phyloP scores from a whole-genome alignment of 768 basidiomycete species.

The Hypholoma fasciculare region DNA sequence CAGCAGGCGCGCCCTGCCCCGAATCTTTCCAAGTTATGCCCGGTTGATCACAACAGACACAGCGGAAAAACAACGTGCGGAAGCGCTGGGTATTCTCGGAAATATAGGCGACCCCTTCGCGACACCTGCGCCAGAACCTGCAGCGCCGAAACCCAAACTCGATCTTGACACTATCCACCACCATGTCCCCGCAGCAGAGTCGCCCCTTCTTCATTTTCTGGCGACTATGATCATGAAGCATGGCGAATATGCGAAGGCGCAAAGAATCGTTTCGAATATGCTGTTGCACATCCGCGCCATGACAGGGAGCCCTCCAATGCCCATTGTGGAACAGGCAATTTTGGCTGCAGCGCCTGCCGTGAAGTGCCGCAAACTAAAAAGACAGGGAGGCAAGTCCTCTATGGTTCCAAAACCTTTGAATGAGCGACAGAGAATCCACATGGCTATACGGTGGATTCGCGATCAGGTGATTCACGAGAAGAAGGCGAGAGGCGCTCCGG shows the following conservation, averaged over 20 bases:
- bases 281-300: slow-evolving; percentile 73
- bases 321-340: slow-evolving; percentile 76
- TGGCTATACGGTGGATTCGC: slow-evolving; percentile 73
- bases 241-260: slow-evolving; percentile 65
- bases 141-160: not conserved
- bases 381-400: slow-evolving; percentile 65
- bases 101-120: slow-evolving; percentile 8
- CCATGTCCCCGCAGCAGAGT: slow-evolving; percentile 69
- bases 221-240: slow-evolving; percentile 60
- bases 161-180: slow-evolving; percentile 33
- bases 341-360: slow-evolving; percentile 70
- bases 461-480: slow-evolving; percentile 56
- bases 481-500: slow-evolving; percentile 34
- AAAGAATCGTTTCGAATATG: slow-evolving; percentile 55
- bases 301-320: slow-evolving; percentile 77
- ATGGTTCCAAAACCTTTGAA: slow-evolving; percentile 69
- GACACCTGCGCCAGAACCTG: not conserved
- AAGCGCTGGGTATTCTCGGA: slow-evolving; percentile 16
- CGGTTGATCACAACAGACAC: slow-evolving; percentile 12
- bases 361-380: slow-evolving; percentile 54
- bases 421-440: slow-evolving; percentile 76
- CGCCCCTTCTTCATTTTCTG: slow-evolving; percentile 72
- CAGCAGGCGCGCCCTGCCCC: slow-evolving; percentile 9
- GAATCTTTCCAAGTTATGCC: slow-evolving; percentile 15
- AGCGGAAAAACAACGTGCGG: slow-evolving; percentile 7